Percentiles rank a stretch among this genome's conserved stretches.
Evolutionary conservation across 768 basidiomycete species (phyloP).

Genomic region (Russula vinacea): DNA sequence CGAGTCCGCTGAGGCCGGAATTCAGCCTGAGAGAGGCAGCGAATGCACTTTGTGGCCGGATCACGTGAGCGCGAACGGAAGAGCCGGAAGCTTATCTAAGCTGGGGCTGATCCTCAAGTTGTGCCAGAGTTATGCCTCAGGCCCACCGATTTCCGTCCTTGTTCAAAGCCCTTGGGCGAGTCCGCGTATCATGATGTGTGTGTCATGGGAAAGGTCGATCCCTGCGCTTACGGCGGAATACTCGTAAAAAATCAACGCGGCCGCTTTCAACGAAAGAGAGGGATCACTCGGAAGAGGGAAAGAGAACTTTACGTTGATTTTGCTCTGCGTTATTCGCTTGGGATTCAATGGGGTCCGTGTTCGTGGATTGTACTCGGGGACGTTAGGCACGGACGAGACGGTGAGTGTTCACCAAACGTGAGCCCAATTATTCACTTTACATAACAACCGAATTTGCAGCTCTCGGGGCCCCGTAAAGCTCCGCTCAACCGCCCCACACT

Average conservation of each 20-base stretch:
- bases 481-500: no score
- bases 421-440: no score
- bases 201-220: constrained; percentile 48
- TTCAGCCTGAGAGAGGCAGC: not conserved
- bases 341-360: no score
- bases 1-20: constrained; percentile 4
- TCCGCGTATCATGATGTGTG: constrained; percentile 56
- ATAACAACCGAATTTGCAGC: no score
- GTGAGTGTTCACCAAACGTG: no score
- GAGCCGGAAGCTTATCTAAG: no score
- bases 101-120: no score
- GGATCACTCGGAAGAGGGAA: not conserved
- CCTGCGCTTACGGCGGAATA: constrained; percentile 55
- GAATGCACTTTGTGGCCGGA: not conserved
- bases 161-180: constrained; percentile 19
- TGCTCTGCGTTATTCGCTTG: not conserved
- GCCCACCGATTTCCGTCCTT: constrained; percentile 4
- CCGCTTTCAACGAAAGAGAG: constrained; percentile 75
- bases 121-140: no score
- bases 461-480: no score
- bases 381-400: no score
- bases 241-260: constrained; percentile 67
- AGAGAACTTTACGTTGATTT: not conserved
- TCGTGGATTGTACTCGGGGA: no score
- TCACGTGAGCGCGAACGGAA: no score